phyloP scores from a whole-genome alignment of 2,329 filamentous ascomycete genomes.

The Fusarium protoensiforme region DNA sequence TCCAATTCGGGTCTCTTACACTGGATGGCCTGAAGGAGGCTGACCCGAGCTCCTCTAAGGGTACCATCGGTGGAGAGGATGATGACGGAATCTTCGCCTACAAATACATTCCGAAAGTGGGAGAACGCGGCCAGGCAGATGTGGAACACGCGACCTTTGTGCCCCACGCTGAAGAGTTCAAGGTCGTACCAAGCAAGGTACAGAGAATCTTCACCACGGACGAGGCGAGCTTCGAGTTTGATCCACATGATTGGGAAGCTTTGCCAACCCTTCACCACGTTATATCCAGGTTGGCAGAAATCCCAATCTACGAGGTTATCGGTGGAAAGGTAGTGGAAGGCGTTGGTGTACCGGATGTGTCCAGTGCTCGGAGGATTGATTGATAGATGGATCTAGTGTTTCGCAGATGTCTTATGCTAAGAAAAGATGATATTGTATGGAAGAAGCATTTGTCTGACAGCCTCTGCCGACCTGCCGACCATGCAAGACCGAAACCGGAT shows the following conservation, averaged over 20 bases:
- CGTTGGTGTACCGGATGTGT: constrained; percentile 1
- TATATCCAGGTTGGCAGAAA: background rate
- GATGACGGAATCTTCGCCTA: constrained; percentile 65
- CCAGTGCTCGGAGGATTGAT: background rate
- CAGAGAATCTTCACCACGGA: background rate
- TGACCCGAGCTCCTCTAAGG: constrained; percentile 8
- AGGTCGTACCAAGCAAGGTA: constrained; percentile 18
- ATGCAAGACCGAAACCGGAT: too few species aligned
- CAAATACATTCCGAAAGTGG: constrained; percentile 67
- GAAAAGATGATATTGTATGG: background rate
- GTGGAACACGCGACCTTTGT: constrained; percentile 61
- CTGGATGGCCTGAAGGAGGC: background rate
- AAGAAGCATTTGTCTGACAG: too few species aligned
- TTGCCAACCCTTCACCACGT: constrained; percentile 15
- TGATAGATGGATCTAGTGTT: background rate
- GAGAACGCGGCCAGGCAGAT: constrained; percentile 61
- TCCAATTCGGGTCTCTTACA: background rate
- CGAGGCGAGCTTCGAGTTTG: background rate
- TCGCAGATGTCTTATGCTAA: background rate
- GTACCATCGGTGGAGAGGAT: constrained; percentile 20
- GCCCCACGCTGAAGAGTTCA: constrained; percentile 46
- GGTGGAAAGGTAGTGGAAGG: background rate
- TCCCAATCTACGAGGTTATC: constrained; percentile 9
- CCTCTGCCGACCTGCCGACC: too few species aligned
- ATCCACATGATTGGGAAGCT: background rate